These are phyloP conservation scores for Leucosporidium yakuticum DNA, from an alignment of 768 basidiomycete genomes.

Conservation along the genomic window DNA sequence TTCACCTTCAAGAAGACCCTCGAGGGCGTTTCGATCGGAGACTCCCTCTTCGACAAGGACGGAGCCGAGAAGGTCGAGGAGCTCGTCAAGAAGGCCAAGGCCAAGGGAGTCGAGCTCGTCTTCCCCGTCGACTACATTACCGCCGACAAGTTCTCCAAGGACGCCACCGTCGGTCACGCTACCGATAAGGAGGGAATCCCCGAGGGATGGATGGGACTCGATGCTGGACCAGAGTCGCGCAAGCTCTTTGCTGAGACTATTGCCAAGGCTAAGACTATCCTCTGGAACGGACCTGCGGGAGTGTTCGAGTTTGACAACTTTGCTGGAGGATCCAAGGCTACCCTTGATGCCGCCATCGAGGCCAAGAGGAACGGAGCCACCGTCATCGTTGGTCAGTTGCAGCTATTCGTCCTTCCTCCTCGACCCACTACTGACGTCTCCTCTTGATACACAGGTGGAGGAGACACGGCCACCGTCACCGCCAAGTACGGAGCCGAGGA, in stretches of 20 bases:
- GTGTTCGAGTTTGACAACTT: conserved; percentile 97
- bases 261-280: conserved; percentile 81
- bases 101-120: conserved; percentile 84
- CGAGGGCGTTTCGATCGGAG: conserved; percentile 80
- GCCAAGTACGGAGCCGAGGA: conserved; percentile 79
- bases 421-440: not conserved
- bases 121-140: conserved; percentile 93
- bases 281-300: conserved; percentile 91
- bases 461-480: conserved; percentile 91
- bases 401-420: conserved; percentile 12
- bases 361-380: conserved; percentile 78
- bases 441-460: conserved; percentile 39
- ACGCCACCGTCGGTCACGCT: conserved; percentile 70
- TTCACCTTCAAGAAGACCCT: conserved; percentile 98
- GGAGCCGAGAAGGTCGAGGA: conserved; percentile 77
- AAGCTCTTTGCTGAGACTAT: conserved; percentile 75
- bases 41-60: conserved; percentile 83
- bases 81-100: conserved; percentile 85
- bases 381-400: conserved; percentile 82
- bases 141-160: conserved; percentile 90
- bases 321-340: conserved; percentile 70
- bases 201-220: conserved; percentile 89
- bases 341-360: conserved; percentile 78
- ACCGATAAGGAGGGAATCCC: conserved; percentile 84
- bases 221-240: conserved; percentile 77